Base-by-base conservation (phyloP, 1,284 basidiomycete genomes). In the Malassezia yamatoensis region DNA sequence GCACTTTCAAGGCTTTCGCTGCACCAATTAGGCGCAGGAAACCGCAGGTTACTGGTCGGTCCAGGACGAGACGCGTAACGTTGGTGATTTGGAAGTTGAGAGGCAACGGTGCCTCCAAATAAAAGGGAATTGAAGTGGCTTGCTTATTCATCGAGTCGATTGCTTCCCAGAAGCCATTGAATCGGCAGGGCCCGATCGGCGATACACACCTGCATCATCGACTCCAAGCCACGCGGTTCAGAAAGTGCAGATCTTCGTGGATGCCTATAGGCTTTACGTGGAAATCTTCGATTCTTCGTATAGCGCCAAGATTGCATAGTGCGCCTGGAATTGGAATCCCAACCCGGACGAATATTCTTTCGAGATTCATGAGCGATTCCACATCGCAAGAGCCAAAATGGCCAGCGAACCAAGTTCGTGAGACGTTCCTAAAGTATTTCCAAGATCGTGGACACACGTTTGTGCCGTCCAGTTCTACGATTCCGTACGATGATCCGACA, bases 401-500 rank as follows among this genome's bases (percentile, higher is more conserved):
- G 84, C 81, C 86, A 33, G 83, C 86, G 3, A 72, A 77, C 43
- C 83, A 81, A 71, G 82, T 88, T 48, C 81, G 86, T 58, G 77
- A 84, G 66, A 83, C 85, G 49, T 89, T 84, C 77, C 83, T 87
- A 74, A 81, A 85, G 62, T 88, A 81, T 78, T 98, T 96, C 78
- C 78, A 79, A 48, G 83, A 83, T 67, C 75, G 77, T 52, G 80
- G 82, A 61, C 94, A 98, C 77, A 86, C 86, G 36, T 94, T 90
- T 76, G 88, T 91, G 58, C 86, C 86, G n/a, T 93, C 88, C 42
- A 90, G 88, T 6, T 83, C 88, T 12, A 93, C 90, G 44, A 88
- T 98, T 65, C 93, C 93, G 1, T 96, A 90, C 77, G 93, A 98
- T 64, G 77, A 78, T 60, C 76, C 94, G 3, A 96, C 93, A 7